Conservation (phyloP, 129 eudicot genomes). For the Dittrichia graveolens region DNA sequence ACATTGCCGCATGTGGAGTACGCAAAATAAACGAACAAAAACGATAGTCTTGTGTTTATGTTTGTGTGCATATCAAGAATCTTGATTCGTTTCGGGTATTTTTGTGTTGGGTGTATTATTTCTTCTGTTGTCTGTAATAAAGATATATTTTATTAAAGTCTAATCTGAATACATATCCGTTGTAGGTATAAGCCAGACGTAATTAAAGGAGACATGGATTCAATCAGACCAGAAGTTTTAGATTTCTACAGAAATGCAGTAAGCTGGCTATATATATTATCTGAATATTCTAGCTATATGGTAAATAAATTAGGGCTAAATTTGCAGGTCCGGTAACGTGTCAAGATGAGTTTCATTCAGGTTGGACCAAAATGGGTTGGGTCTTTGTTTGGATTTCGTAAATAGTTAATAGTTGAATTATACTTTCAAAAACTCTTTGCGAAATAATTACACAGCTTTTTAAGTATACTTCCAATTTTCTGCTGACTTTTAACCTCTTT, state of each 20-base stretch:
- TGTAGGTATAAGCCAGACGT: constrained; percentile 87
- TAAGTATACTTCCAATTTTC: not conserved
- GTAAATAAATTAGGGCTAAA: constrained; percentile 7
- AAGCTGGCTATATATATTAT: constrained; percentile 27
- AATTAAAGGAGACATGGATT: constrained; percentile 95
- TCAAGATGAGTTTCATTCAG: not conserved
- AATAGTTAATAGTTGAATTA: too few relatives aligned
- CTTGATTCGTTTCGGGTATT: not conserved
- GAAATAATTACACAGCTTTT: not conserved
- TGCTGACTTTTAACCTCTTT: not conserved
- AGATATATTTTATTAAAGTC: not conserved
- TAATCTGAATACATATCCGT: constrained; percentile 2
- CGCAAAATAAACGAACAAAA: not conserved
- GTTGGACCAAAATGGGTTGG: not conserved
- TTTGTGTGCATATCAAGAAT: not conserved
- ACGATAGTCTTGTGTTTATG: not conserved
- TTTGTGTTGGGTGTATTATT: not conserved
- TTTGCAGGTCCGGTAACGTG: not conserved
- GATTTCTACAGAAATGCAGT: constrained; percentile 63
- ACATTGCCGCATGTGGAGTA: not conserved
- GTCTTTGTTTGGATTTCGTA: not conserved
- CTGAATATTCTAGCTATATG: not conserved
- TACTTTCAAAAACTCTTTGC: not conserved
- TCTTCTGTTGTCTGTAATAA: not conserved
- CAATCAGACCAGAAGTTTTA: constrained; percentile 71